These are phyloP conservation scores for Verticillium isaacii DNA, from an alignment of 2,329 filamentous ascomycete genomes.

Conservation along the genomic window DNA sequence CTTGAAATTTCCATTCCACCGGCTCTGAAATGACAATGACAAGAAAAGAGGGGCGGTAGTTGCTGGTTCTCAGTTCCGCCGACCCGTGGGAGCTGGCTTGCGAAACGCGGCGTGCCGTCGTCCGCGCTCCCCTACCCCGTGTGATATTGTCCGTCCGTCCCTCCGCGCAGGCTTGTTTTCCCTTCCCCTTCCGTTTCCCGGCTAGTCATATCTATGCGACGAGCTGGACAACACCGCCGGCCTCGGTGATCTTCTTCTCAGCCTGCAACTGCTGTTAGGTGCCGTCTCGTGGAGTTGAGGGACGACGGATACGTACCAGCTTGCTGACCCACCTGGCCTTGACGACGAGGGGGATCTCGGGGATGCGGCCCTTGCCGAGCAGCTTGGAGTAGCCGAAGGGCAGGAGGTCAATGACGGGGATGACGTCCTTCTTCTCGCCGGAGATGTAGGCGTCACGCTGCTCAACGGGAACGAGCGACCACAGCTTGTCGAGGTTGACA, in stretches of 20 bases:
- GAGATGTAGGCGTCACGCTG: constrained; percentile 87
- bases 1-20: constrained; percentile 8
- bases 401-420: constrained; percentile 96
- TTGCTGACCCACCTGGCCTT: constrained; percentile 93
- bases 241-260: constrained; percentile 98
- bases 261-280: constrained; percentile 36
- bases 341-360: constrained; percentile 88
- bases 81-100: not conserved
- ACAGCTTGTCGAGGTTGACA: constrained; percentile 99
- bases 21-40: constrained; percentile 8
- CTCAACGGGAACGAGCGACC: constrained; percentile 90
- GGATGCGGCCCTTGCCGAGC: constrained; percentile 95
- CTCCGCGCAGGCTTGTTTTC: constrained; percentile 1
- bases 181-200: not conserved
- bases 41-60: not conserved
- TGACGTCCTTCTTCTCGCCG: constrained; percentile 78
- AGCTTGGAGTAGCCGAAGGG: constrained; percentile 98
- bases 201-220: constrained; percentile 60
- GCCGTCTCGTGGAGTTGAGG: no score
- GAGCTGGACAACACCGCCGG: constrained; percentile 92
- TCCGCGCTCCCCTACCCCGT: constrained; percentile 1
- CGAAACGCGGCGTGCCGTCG: not conserved
- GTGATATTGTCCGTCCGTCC: constrained; percentile 5
- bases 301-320: constrained; percentile 37
- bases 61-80: constrained; percentile 7